Base-by-base conservation (phyloP, 345 rosid species). In the Eucalyptus regnans region DNA sequence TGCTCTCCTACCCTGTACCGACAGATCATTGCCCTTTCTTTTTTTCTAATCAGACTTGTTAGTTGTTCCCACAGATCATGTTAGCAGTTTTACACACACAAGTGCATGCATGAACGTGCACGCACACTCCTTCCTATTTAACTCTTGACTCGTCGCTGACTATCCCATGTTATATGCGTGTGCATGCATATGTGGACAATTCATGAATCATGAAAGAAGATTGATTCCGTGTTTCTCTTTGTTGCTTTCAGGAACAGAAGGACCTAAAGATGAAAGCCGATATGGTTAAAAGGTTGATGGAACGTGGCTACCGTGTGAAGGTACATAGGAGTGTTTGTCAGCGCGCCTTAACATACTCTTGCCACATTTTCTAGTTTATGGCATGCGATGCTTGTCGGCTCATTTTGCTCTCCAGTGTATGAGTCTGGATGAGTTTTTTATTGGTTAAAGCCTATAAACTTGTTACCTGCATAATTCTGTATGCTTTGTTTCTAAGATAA, bases 291-390 rank as follows among this genome's bases (percentile, higher is more conserved):
- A 92, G 96, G 91, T 89, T 96, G 90, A 92, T 96, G 93, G 96
- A 97, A 89, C 93, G 93, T 62, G 99, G 99, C 81, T 97, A 97
- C 86, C 94, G 97, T 62, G 99, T 97, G 89, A 97, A 96, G 99
- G 99, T 97, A 94, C 56, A 43, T 88, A 49, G 50, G n/a, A 51
- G 29, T 46, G 86, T 50, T 29, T 51, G 20, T 51, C 23, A 76
- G 48, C 4, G 5, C 1, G 83, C 48, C 46, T 37, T 76, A 18
- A 20, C 43, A 76, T 76, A 76, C 46, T 10, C 27, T 20, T 37
- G 46, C 83, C 83, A 10, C 83, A 76, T 37, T 76, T 37, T 76
- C 46, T 37, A 76, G 48, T 76, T 76, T 41, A 76, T 37, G 27
- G 83, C 27, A 6, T 11, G 14, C 7, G 9, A 51, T 86, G 29